phyloP scores from a whole-genome alignment of 306 rosid genomes.

The Casuarina cunninghamiana region DNA sequence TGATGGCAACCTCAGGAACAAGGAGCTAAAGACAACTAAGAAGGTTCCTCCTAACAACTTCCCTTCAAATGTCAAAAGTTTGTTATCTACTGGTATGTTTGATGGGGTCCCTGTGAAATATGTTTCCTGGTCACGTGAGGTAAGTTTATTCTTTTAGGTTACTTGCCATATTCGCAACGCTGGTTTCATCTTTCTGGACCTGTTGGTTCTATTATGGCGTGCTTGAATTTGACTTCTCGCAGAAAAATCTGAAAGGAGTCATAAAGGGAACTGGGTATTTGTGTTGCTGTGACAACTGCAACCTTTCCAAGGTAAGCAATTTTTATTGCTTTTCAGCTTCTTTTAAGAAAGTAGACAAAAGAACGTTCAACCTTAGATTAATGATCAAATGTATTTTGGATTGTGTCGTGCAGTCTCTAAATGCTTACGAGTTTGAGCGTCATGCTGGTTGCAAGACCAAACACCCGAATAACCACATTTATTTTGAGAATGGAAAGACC shows the following conservation, averaged over 20 bases:
- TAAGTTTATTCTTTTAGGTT: conserved; percentile 28
- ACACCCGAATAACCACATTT: conserved; percentile 94
- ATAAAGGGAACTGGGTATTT: conserved; percentile 92
- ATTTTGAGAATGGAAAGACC: conserved; percentile 92
- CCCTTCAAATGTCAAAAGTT: conserved; percentile 95
- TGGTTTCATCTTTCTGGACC: conserved; percentile 10
- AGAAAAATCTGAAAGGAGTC: conserved; percentile 72
- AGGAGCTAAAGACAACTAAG: conserved; percentile 69
- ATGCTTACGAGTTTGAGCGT: conserved; percentile 96
- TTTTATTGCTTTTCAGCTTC: conserved; percentile 21
- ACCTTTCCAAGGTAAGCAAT: conserved; percentile 64
- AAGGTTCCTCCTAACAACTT: conserved; percentile 81
- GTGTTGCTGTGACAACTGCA: conserved; percentile 83
- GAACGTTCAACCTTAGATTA: conserved; percentile 16
- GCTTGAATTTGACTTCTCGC: conserved; percentile 33
- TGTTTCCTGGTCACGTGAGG: conserved; percentile 94
- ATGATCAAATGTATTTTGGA: conserved; percentile 33
- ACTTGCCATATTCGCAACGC: conserved; percentile 23
- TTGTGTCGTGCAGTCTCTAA: conserved; percentile 66
- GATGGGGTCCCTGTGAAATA: conserved; percentile 90
- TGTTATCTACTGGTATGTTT: conserved; percentile 89
- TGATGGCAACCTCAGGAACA: conserved; percentile 49
- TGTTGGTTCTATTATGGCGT: not conserved
- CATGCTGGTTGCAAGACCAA: conserved; percentile 96
- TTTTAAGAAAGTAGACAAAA: not conserved